Evolutionary conservation across 306 rosid species (phyloP), one percentile per base, ranked within the genome.

Genomic region (Castanopsis chinensis): DNA sequence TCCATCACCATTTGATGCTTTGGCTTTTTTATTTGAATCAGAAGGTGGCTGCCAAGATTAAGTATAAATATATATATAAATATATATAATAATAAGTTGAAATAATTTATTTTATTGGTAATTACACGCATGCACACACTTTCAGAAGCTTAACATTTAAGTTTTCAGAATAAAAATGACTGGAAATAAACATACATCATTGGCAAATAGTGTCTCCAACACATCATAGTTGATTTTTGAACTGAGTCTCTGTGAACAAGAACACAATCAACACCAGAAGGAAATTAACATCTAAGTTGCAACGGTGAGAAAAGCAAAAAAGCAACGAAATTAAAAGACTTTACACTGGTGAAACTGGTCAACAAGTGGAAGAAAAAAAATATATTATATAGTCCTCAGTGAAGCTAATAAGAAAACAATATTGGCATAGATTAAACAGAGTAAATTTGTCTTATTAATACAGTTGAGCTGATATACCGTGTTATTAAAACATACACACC

Each of bases 191-290:
- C 79, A 72, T 85, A 90, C 95, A 12, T 74, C 75, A 12, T 85
- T 87, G n/a, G 82, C 78, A 79, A 89, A 89, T 81, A 88, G 76
- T 61, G 87, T 82, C 27, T 73, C 83, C 85, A 92, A 72, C 52
- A 80, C 83, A 78, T 86, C 92, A 13, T 74, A 83, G 86, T 92
- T 91, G 90, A 92, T 84, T 88, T 82, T 92, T 32, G 85, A 86
- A 76, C 88, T 81, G 73, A 88, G 87, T 80, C 92, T 83, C 97
- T 92, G 91, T 87, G 71, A 53, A 84, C 21, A 78, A 37, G 3
- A 78, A 82, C 59, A 77, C 33, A 79, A 76, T 56, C 23, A 70
- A 72, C 33, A 58, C 54, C 65, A 63, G 56, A 68, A 49, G 52
- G 10, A 35, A 41, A 33, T 53, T 56, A 76, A 56, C 33, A 72